Base-by-base conservation (phyloP, 495 filamentous ascomycete genomes). In the Chaetomium fimeti region DNA sequence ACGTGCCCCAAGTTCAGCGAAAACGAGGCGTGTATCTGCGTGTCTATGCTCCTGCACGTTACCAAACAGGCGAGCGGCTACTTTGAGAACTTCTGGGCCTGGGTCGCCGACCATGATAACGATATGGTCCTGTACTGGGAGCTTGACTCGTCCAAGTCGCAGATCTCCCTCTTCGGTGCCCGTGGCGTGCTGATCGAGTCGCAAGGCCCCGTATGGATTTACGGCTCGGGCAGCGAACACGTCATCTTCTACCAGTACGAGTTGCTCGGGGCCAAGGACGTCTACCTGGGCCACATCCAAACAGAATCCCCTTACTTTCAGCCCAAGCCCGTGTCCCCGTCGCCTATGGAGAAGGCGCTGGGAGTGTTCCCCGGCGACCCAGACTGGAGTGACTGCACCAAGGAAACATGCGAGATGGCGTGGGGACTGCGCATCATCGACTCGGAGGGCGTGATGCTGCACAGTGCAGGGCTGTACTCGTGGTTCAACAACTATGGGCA, bases 291-390 rank as follows among this genome's bases (percentile, higher is more conserved):
- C 13, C 75, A 89, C 43, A 89, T 95, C 60, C 92, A 97, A 73
- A 87, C 90, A 5, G 92, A 97, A 75, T 92, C 92, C 0, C 89
- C 92, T 18, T 96, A 97, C 77, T 91, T 86, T 78, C 90, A 93
- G 76, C 81, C 83, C 65, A 92, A 93, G 76, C 91, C 92, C 2
- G 80, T 83, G 62, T 82, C 90, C 2, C 78, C 87, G 27, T 2
- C 53, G 13, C 57, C 32, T 1, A 20, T 55, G 3, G 15, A 36
- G 3, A 12, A 15, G 52, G 57, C 36, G 13, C 9, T 47, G 6
- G 49, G 25, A 2, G 15, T 12, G 6, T 70, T 63, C 38, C 8
- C 27, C 0, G 48, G 64, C 8, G 69, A 72, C 45, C 71, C 69
- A 0, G 25, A 61, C 20, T 72, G 24, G 12, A 52, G 36, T 32